These are phyloP conservation scores for Tricholoma sp. DNA, from an alignment of 768 basidiomycete species.

Conservation along the genomic window DNA sequence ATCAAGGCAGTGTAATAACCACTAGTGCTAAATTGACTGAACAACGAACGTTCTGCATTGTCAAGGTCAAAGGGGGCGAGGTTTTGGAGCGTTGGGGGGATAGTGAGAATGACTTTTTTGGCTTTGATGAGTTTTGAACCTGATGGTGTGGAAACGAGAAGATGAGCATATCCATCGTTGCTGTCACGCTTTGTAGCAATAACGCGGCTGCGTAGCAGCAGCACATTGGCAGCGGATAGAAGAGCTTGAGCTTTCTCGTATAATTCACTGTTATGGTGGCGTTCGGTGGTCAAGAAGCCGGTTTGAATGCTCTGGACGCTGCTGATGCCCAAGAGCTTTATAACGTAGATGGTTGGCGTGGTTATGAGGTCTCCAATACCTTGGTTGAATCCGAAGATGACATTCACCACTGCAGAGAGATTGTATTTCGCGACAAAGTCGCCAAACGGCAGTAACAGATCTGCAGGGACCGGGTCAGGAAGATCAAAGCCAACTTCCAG, in stretches of 20 bases:
- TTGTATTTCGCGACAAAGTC: background rate
- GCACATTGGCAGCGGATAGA: background rate
- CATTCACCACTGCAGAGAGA: background rate
- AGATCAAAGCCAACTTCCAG: background rate
- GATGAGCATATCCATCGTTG: background rate
- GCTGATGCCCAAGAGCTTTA: background rate
- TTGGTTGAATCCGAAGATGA: background rate
- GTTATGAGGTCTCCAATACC: background rate
- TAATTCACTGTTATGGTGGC: background rate
- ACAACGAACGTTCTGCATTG: background rate
- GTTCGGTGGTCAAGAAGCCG: background rate
- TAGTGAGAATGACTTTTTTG: background rate
- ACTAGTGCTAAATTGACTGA: background rate
- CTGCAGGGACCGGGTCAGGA: background rate
- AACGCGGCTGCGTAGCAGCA: background rate
- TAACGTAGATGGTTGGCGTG: background rate
- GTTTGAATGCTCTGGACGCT: background rate
- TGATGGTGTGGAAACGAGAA: background rate
- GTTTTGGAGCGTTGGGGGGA: background rate
- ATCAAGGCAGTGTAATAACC: background rate
- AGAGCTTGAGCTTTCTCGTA: background rate
- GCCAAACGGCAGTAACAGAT: background rate
- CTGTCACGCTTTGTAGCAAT: background rate
- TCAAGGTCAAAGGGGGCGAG: background rate
- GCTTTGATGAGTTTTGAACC: background rate